Percentiles rank a stretch among this genome's conserved stretches.
These are phyloP conservation scores for Yarrowia osloensis DNA, from an alignment of 805 yeast species.

Conservation along the genomic window DNA sequence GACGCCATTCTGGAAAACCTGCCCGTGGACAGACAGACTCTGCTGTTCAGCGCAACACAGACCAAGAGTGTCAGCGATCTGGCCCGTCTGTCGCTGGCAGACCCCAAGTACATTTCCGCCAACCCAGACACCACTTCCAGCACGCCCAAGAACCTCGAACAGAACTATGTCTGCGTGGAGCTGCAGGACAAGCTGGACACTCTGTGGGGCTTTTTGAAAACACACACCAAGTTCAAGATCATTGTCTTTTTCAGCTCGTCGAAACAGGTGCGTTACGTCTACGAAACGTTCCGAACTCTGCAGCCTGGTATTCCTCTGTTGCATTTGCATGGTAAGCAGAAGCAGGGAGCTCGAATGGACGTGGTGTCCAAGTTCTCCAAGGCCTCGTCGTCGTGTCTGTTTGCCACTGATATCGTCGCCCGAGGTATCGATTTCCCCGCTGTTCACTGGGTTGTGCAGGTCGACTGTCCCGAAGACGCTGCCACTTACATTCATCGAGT, in stretches of 20 bases:
- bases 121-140: constrained; percentile 45
- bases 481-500: constrained; percentile 90
- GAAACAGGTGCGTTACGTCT: constrained; percentile 87
- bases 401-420: constrained; percentile 91
- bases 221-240: constrained; percentile 78
- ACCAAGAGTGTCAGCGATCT: constrained; percentile 78
- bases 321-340: constrained; percentile 86
- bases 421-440: constrained; percentile 92
- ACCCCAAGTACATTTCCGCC: constrained; percentile 62
- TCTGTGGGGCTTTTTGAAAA: constrained; percentile 80
- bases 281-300: constrained; percentile 79
- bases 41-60: constrained; percentile 86
- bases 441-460: constrained; percentile 91
- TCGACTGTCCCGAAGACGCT: constrained; percentile 88
- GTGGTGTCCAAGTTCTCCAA: constrained; percentile 75
- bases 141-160: constrained; percentile 85
- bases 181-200: constrained; percentile 81
- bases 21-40: constrained; percentile 79
- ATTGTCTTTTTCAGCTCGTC: constrained; percentile 84
- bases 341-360: constrained; percentile 85
- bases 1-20: constrained; percentile 78
- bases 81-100: constrained; percentile 72
- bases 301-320: constrained; percentile 90
- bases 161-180: constrained; percentile 71
- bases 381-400: constrained; percentile 76